Percentiles rank a stretch among this genome's conserved stretches.
These are phyloP conservation scores for Mucor mucedo DNA, from an alignment of 371 early-diverging fungal genomes.

Conservation along the genomic window DNA sequence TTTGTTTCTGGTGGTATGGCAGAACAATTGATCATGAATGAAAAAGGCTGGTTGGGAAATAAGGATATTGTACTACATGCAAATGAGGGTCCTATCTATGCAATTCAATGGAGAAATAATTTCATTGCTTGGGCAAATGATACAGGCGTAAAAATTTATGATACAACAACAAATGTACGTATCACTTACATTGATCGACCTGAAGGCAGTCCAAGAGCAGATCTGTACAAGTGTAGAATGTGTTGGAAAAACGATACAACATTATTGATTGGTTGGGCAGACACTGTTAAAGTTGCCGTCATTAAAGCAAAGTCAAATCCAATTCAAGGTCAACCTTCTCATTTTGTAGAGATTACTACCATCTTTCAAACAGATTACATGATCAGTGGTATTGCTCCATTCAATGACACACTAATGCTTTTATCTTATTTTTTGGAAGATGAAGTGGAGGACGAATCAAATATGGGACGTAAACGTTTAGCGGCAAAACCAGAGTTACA, in stretches of 20 bases:
- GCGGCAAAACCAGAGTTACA: slow-evolving; percentile 88
- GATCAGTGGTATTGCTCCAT: slow-evolving; percentile 87
- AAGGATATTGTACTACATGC: slow-evolving; percentile 79
- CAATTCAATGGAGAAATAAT: slow-evolving; percentile 81
- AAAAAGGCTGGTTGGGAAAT: slow-evolving; percentile 70
- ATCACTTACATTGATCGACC: slow-evolving; percentile 89
- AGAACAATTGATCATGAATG: slow-evolving; percentile 83
- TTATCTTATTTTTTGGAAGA: slow-evolving; percentile 72
- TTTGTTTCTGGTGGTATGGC: slow-evolving; percentile 92
- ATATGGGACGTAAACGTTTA: slow-evolving; percentile 32
- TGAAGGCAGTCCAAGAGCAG: slow-evolving; percentile 79
- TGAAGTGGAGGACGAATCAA: slow-evolving; percentile 32
- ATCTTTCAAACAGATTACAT: slow-evolving; percentile 89
- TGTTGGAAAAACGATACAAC: slow-evolving; percentile 83
- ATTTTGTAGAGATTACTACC: slow-evolving; percentile 79
- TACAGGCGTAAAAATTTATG: slow-evolving; percentile 85
- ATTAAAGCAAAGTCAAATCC: slow-evolving; percentile 57
- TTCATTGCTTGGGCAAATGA: slow-evolving; percentile 96
- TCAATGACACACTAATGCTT: slow-evolving; percentile 75
- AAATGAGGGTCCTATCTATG: slow-evolving; percentile 88
- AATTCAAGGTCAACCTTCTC: slow-evolving; percentile 55
- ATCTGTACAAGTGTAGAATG: slow-evolving; percentile 85
- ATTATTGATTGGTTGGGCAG: slow-evolving; percentile 93
- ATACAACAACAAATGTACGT: slow-evolving; percentile 67
- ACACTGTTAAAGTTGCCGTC: slow-evolving; percentile 83